phyloP scores from a whole-genome alignment of 441 rosid species.

The Eutrema salsugineum region DNA sequence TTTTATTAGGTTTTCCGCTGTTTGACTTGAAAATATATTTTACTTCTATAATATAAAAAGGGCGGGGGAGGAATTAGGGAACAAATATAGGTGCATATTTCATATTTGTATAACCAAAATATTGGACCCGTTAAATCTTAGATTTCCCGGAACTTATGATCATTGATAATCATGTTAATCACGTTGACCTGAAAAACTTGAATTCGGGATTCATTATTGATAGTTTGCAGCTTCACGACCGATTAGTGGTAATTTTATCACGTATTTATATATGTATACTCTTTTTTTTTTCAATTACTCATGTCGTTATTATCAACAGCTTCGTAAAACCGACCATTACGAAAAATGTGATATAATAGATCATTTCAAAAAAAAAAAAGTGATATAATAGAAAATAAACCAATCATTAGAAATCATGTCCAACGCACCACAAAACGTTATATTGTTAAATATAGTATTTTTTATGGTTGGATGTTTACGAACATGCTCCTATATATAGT shows the following conservation, averaged over 20 bases:
- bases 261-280: not conserved
- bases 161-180: not conserved
- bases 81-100: not conserved
- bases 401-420: constrained; percentile 21
- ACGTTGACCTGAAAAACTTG: not conserved
- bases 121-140: too few species aligned
- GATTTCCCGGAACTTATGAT: not conserved
- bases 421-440: constrained; percentile 1
- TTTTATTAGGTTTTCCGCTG: not conserved
- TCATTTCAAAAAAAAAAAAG: too few species aligned
- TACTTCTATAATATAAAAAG: not conserved
- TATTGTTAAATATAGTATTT: not conserved
- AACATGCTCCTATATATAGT: constrained; percentile 17
- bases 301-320: constrained; percentile 11
- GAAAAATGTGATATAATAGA: not conserved
- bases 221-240: not conserved
- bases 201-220: not conserved
- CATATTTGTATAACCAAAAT: too few species aligned
- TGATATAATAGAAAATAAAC: not conserved
- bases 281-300: not conserved
- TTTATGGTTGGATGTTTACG: not conserved
- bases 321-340: constrained; percentile 12
- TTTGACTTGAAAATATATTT: not conserved
- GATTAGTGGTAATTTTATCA: not conserved
- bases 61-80: not conserved